phyloP scores from a whole-genome alignment of 305 asterid genomes.

The Ruellia speciosa region DNA sequence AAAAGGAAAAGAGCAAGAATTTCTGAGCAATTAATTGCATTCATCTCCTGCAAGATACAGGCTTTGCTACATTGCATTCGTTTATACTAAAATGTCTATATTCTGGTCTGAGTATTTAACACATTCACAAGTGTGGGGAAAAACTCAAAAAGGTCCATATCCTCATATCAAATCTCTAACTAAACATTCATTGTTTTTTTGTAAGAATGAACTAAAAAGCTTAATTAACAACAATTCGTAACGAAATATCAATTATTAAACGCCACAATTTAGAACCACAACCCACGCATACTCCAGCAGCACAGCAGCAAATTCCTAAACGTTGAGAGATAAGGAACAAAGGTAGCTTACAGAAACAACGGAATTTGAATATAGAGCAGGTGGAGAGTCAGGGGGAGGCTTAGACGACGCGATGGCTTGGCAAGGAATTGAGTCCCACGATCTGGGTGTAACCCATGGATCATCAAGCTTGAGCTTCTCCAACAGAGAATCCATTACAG shows the following conservation, averaged over 20 bases:
- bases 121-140: not conserved
- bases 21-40: not conserved
- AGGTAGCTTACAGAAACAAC: conserved; percentile 47
- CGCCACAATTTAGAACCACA: conserved; percentile 9
- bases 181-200: too few species aligned
- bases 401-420: conserved; percentile 40
- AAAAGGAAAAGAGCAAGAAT: not conserved
- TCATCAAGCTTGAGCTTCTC: conserved; percentile 63
- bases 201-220: too few species aligned
- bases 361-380: conserved; percentile 38
- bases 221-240: not conserved
- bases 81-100: too few species aligned
- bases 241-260: not conserved
- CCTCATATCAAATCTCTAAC: too few species aligned
- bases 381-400: conserved; percentile 26
- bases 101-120: too few species aligned
- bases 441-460: conserved; percentile 65
- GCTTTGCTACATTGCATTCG: too few species aligned
- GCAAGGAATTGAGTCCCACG: conserved; percentile 69
- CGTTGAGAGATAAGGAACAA: not conserved
- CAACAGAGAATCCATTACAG: conserved; percentile 43
- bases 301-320: not conserved
- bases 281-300: conserved; percentile 1
- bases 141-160: too few species aligned
- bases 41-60: not conserved